Base-by-base conservation (phyloP, 495 filamentous ascomycete genomes). In the Trichoderma asperelloides region DNA sequence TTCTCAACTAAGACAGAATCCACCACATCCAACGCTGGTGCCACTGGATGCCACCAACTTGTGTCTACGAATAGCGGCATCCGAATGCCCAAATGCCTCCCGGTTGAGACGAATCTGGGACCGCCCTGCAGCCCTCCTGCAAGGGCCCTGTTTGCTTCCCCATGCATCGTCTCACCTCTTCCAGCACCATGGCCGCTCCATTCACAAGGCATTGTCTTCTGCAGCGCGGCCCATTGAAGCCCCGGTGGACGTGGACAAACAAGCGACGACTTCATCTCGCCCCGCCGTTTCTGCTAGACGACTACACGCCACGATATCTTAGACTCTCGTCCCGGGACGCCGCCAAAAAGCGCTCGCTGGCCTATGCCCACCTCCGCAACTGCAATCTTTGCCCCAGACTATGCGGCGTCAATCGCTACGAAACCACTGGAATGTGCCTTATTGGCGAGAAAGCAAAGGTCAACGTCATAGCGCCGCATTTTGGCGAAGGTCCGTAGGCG, bases 301-400 rank as follows among this genome's bases (percentile, higher is more conserved):
- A 88, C 71, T 89, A 92, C 75, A 84, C 80, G 33, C 89, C 89
- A 0, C 83, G 88, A 28, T 91, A 91, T 71, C 78, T 85, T 63
- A 76, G 82, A 0, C 76, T 93, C 1, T 83, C 83, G 0, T 80
- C 87, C 0, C 70, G 79, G 23, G 84, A 90, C 39, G 82, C 81
- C 0, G 76, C 88, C 2, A 84, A 83, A 70, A 92, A 91, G 72
- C 84, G 88, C 23, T 86, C 86, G 9, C 76, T 75, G 9, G 87
- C 89, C 4, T 88, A 90, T 68, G 81, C 87, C 3, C 89, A 91
- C 70, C 78, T 94, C 15, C 74, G 79, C 16, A 85, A 91, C 62
- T 93, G 89, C 76, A 93, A 92, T 69, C 82, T 93, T 27, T 94
- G 89, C 68, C 90, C 90, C 0, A 81, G 89, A 1, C 79, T 85